Evolutionary conservation across 306 rosid genomes (phyloP).

Genomic region (Lathyrus oleraceus): DNA sequence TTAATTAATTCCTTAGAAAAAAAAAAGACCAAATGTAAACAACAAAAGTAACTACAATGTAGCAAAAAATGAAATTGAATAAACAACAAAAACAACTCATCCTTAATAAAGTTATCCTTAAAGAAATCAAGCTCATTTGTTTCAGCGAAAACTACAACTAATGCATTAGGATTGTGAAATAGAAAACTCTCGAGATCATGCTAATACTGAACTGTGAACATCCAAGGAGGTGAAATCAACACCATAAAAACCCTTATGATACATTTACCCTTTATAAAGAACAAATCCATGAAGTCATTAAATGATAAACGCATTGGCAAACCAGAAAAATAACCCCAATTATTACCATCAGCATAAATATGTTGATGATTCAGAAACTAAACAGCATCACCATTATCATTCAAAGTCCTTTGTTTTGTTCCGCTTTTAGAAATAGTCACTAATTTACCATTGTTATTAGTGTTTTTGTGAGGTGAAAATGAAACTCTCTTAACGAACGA

Average conservation of each 20-base stretch:
- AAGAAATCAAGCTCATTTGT: slow-evolving; percentile 94
- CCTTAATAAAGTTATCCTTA: slow-evolving; percentile 65
- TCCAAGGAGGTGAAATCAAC: slow-evolving; percentile 99
- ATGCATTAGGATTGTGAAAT: slow-evolving; percentile 67
- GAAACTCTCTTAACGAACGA: slow-evolving; percentile 89
- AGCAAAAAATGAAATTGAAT: neutral
- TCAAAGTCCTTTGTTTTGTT: slow-evolving; percentile 44
- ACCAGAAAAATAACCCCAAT: slow-evolving; percentile 89
- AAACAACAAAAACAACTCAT: slow-evolving; percentile 52
- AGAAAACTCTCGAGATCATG: slow-evolving; percentile 89
- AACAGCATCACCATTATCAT: slow-evolving; percentile 14
- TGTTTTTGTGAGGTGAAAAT: slow-evolving; percentile 42
- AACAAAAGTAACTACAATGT: neutral
- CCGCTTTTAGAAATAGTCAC: slow-evolving; percentile 17
- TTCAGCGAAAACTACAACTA: slow-evolving; percentile 85
- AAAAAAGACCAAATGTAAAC: slow-evolving; percentile 6
- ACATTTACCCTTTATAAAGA: slow-evolving; percentile 67
- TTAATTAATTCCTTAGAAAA: slow-evolving; percentile 1
- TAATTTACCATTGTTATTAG: neutral
- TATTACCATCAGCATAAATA: slow-evolving; percentile 78
- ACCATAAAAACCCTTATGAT: slow-evolving; percentile 75
- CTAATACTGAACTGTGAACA: slow-evolving; percentile 72
- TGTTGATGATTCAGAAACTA: slow-evolving; percentile 33
- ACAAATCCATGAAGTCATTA: slow-evolving; percentile 60
- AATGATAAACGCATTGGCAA: slow-evolving; percentile 59